Evolutionary conservation across 208 protist genomes (phyloP), one percentile per base, ranked within the genome.

Genomic region (Crithidia fasciculata): DNA sequence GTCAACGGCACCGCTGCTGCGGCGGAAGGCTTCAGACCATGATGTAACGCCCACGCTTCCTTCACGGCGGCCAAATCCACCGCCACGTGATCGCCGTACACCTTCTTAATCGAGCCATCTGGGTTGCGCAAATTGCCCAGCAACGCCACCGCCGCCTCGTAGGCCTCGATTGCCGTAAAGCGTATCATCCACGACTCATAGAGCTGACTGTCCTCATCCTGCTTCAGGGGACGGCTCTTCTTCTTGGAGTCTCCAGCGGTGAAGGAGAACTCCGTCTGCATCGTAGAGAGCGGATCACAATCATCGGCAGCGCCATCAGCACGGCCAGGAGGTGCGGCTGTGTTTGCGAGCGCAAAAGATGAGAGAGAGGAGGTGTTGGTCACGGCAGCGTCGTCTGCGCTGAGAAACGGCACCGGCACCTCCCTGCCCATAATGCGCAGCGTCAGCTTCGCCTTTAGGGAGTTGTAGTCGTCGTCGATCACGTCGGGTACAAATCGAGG

Each of bases 161-260:
- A 76, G 16, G 71, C 61, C 53, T 76, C 62, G 8, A 80, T 67
- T 7, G 75, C 70, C 6, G 75, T 67, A 37, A 74, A 68, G 36
- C 75, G 68, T 0, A 74, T 15, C 58, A 80, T 60, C 68, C 75
- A 80, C 59, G 53, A 49, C 43, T 74, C 68, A 54, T 37, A 69
- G 10, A 58, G 62, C 12, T 52, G 62, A 43, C 69, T 62, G 7
- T 18, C 8, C 41, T 39, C 15, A n/a, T 44, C 41, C 2, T 44
- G 18, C 10, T 36, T n/a, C 18, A 68, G 44, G 36, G 49, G 62
- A 5, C 62, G 62, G 28, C 47, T 68, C 47, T 57, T 57, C 62
- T 45, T 68, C 2, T 0, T 55, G 4, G 44, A 19, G 15, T 68
- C 62, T 6, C 62, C 62, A 6, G 19, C 19, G 7, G 19, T 68